phyloP scores from a whole-genome alignment of 1,284 basidiomycete species.

The Apiotrichum siamense region DNA sequence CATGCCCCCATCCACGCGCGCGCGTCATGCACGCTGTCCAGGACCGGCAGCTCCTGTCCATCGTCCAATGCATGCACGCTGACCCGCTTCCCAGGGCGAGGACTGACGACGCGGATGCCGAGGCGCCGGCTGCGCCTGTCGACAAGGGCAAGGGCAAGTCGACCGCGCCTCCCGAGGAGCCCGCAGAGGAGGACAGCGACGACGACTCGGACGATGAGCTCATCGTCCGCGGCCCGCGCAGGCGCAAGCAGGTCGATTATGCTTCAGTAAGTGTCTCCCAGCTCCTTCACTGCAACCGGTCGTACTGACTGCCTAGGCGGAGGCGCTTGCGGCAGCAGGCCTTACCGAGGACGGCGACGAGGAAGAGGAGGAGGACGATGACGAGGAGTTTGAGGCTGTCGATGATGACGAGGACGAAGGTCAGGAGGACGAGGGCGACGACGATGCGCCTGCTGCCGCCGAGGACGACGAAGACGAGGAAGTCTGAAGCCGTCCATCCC shows the following conservation, averaged over 20 bases:
- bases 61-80: not conserved
- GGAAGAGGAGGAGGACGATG: conserved; percentile 21
- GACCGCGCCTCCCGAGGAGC: conserved; percentile 21
- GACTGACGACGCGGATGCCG: conserved; percentile 18
- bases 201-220: conserved; percentile 27
- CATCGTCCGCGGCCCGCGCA: conserved; percentile 28
- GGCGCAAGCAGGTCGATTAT: conserved; percentile 31
- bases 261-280: conserved; percentile 23
- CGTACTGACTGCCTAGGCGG: conserved; percentile 18
- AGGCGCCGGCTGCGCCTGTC: conserved; percentile 2
- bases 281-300: too few relatives aligned
- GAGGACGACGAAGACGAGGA: conserved; percentile 30
- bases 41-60: too few relatives aligned
- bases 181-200: conserved; percentile 22
- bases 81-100: conserved; percentile 19
- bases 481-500: conserved; percentile 16
- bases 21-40: too few relatives aligned
- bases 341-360: conserved; percentile 17
- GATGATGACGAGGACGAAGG: conserved; percentile 21
- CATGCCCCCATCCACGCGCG: too few relatives aligned
- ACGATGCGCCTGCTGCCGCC: conserved; percentile 17
- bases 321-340: conserved; percentile 36
- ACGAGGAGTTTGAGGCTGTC: conserved; percentile 21
- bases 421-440: conserved; percentile 15
- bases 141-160: conserved; percentile 35